phyloP scores from a whole-genome alignment of 2,329 filamentous ascomycete genomes.

The Aspergillus ochraceoroseus region DNA sequence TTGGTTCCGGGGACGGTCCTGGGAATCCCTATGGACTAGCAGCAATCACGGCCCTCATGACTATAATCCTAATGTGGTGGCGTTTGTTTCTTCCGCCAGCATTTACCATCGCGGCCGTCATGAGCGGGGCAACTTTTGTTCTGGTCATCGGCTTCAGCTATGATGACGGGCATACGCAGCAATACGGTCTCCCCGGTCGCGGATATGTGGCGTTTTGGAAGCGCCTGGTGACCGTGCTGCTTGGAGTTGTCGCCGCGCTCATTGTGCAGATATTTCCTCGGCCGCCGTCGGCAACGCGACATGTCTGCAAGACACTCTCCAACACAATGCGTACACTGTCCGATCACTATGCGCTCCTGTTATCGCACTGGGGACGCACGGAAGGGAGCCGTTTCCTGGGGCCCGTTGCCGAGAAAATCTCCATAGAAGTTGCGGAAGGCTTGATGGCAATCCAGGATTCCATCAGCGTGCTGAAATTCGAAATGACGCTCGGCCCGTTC shows the following conservation, averaged over 20 bases:
- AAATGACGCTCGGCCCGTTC: conserved; percentile 40
- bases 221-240: conserved; percentile 41
- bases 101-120: conserved; percentile 34
- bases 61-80: conserved; percentile 34
- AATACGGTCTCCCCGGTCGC: conserved; percentile 46
- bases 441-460: conserved; percentile 34
- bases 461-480: conserved; percentile 35
- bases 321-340: conserved; percentile 43
- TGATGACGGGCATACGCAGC: conserved; percentile 41
- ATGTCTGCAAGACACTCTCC: conserved; percentile 46
- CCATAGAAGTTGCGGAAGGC: conserved; percentile 31
- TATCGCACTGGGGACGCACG: conserved; percentile 46
- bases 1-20: conserved; percentile 46
- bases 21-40: conserved; percentile 51
- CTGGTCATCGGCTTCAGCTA: conserved; percentile 49
- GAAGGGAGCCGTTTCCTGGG: conserved; percentile 21
- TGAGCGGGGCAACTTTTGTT: conserved; percentile 43
- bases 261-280: conserved; percentile 48
- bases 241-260: conserved; percentile 44
- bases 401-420: conserved; percentile 29
- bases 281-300: conserved; percentile 46
- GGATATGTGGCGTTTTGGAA: conserved; percentile 51
- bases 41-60: conserved; percentile 37
- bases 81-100: conserved; percentile 34
- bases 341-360: conserved; percentile 48